These are phyloP conservation scores for Cyclotella baltica DNA, from an alignment of 108 stramenopile species.

Conservation along the genomic window DNA sequence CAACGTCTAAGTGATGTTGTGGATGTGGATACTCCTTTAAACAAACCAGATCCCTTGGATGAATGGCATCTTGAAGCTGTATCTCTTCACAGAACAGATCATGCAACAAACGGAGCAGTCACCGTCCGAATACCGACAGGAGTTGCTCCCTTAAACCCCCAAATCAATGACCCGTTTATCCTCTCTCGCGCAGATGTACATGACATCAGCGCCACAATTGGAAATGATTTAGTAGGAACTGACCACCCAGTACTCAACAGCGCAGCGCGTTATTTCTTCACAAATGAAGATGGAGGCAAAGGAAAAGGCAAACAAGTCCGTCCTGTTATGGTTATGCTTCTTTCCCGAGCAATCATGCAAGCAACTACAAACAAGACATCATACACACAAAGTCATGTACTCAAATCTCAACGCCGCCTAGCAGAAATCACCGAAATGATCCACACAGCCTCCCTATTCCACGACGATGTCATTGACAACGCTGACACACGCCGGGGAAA, in stretches of 20 bases:
- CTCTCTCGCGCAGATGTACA: constrained; percentile 72
- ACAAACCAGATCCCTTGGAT: constrained; percentile 78
- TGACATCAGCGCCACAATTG: constrained; percentile 74
- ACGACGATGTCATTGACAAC: constrained; percentile 99
- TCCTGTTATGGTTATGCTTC: constrained; percentile 87
- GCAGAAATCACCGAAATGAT: constrained; percentile 99
- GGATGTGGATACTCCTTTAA: constrained; percentile 54
- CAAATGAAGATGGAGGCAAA: constrained; percentile 64
- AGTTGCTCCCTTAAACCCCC: constrained; percentile 47
- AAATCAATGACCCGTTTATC: constrained; percentile 73
- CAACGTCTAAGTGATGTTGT: constrained; percentile 45
- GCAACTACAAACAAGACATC: constrained; percentile 45
- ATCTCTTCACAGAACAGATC: constrained; percentile 39
- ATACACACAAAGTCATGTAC: constrained; percentile 21
- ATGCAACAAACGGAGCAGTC: constrained; percentile 18
- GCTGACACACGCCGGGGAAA: constrained; percentile 93
- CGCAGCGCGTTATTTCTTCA: constrained; percentile 87
- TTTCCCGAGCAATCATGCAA: constrained; percentile 75
- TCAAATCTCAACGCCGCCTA: constrained; percentile 89
- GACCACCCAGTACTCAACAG: constrained; percentile 86
- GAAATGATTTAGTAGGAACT: constrained; percentile 81
- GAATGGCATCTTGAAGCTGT: constrained; percentile 67
- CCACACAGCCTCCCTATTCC: constrained; percentile 96
- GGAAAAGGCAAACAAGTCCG: constrained; percentile 82
- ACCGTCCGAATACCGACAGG: constrained; percentile 60